phyloP scores from a whole-genome alignment of 2,329 filamentous ascomycete species.

The Exophiala xenobiotica region DNA sequence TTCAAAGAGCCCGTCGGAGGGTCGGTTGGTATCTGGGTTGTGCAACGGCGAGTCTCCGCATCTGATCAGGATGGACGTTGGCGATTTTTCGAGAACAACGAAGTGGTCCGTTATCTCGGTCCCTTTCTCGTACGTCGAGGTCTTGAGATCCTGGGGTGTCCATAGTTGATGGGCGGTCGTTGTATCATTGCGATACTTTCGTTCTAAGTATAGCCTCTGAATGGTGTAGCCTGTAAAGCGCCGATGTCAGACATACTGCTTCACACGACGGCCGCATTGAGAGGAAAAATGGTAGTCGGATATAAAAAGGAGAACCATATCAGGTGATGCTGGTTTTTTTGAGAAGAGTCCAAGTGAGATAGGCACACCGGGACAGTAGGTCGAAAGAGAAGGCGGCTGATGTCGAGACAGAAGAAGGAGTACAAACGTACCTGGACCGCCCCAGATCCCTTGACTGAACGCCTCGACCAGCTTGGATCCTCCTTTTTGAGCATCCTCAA shows the following conservation, averaged over 20 bases:
- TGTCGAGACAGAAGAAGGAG: neutral
- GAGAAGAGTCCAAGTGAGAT: too few relatives aligned
- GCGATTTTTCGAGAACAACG: conserved; percentile 65
- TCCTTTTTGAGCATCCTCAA: conserved; percentile 53
- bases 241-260: neutral
- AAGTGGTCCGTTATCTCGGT: conserved; percentile 70
- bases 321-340: neutral
- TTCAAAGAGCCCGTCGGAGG: conserved; percentile 66
- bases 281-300: too few relatives aligned
- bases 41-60: conserved; percentile 65
- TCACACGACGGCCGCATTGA: neutral
- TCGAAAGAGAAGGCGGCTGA: neutral
- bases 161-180: conserved; percentile 57
- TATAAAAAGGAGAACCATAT: neutral
- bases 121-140: conserved; percentile 61
- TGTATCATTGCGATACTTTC: conserved; percentile 28
- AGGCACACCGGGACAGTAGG: too few relatives aligned
- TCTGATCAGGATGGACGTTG: conserved; percentile 60
- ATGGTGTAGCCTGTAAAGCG: conserved; percentile 45
- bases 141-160: conserved; percentile 54
- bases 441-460: conserved; percentile 68
- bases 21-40: conserved; percentile 48
- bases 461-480: conserved; percentile 58
- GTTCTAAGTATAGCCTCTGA: conserved; percentile 24
- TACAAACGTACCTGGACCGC: conserved; percentile 13